Evolutionary conservation across 768 basidiomycete genomes (phyloP), one percentile per base, ranked within the genome.

Genomic region (Xerocomus spinulosus): DNA sequence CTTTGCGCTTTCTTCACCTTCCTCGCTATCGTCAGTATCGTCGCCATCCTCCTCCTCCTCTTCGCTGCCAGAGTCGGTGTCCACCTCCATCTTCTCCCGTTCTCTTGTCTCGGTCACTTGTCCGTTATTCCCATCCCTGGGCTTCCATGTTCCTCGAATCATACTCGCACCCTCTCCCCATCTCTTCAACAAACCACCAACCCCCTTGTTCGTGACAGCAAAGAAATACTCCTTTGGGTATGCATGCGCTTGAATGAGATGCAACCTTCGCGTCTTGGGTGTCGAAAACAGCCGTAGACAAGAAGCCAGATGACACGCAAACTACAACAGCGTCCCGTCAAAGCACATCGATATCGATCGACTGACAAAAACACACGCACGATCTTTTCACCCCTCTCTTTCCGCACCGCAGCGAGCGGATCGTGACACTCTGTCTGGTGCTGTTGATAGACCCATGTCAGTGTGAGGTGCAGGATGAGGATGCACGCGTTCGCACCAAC

Each of bases 201-300:
- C 81, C 18, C 92, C 92, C 62, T 88, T 92, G 68, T 93, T 93
- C 14, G 89, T 92, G 17, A 95, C 85, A 17, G 87, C 80, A 63
- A 94, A 95, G 68, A 91, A 94, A 66, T 85, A 95, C 59, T 92
- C 81, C 61, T 89, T 89, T 5, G 92, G 91, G 61, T 85, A 95
- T 42, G 76, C 80, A 57, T 95, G 92, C 13, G 74, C 79, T 56
- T 83, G 76, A 38, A 94, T 88, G 44, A 95, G 76, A 70, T 94
- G 92, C 36, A 87, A 71, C 20, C 92, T 72, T 15, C 92, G 77
- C 14, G 79, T 68, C 66, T 87, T 91, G 1, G 92, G 92, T 1
- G 79, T 83, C 8, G 68, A 60, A 63, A 92, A 94, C 10, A 73
- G 56, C 44, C 79, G 76, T 33, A 74, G 58, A 66, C 86, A 85